Percentiles rank a stretch among this genome's conserved stretches.
These are phyloP conservation scores for Chrysoporthe cubensis DNA, from an alignment of 2,329 filamentous ascomycete genomes.

Conservation along the genomic window DNA sequence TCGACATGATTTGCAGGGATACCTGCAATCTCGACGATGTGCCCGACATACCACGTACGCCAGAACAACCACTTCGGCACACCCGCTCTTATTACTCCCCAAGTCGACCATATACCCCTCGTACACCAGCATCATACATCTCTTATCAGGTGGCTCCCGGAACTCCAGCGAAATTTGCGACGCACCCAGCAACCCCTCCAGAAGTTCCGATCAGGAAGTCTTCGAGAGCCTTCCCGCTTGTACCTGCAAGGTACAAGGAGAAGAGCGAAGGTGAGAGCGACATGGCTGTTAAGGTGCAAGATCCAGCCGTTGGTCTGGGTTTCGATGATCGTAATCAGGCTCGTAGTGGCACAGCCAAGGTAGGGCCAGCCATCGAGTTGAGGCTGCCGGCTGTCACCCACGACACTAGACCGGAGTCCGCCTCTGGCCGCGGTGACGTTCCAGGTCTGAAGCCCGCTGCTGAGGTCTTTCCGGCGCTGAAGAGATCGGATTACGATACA, in stretches of 20 bases:
- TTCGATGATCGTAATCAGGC: neutral
- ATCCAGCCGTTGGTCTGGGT: slow-evolving; percentile 8
- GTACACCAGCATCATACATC: slow-evolving; percentile 3
- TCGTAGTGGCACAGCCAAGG: neutral
- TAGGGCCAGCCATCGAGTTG: slow-evolving; percentile 1
- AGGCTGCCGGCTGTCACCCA: neutral
- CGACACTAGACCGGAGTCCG: neutral
- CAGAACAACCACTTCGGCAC: slow-evolving; percentile 16
- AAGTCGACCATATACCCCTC: slow-evolving; percentile 19
- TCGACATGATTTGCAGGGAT: slow-evolving; percentile 55
- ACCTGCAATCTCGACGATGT: slow-evolving; percentile 50
- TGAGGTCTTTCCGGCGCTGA: slow-evolving; percentile 13
- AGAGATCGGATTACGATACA: slow-evolving; percentile 13
- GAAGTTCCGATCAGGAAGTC: slow-evolving; percentile 7
- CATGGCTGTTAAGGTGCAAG: neutral
- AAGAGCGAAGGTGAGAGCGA: neutral
- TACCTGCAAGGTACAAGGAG: slow-evolving; percentile 29
- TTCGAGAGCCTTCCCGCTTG: slow-evolving; percentile 32
- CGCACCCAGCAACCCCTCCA: neutral
- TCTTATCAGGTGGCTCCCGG: slow-evolving; percentile 4
- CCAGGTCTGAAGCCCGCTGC: slow-evolving; percentile 18
- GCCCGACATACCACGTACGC: slow-evolving; percentile 33
- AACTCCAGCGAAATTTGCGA: slow-evolving; percentile 16
- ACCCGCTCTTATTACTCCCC: neutral
- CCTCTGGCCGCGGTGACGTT: neutral